A percentile compares a stretch with the other conserved stretches of the same genome.
These are phyloP conservation scores for Endotrypanum monterogeii DNA, from an alignment of 208 protist species.

Conservation along the genomic window DNA sequence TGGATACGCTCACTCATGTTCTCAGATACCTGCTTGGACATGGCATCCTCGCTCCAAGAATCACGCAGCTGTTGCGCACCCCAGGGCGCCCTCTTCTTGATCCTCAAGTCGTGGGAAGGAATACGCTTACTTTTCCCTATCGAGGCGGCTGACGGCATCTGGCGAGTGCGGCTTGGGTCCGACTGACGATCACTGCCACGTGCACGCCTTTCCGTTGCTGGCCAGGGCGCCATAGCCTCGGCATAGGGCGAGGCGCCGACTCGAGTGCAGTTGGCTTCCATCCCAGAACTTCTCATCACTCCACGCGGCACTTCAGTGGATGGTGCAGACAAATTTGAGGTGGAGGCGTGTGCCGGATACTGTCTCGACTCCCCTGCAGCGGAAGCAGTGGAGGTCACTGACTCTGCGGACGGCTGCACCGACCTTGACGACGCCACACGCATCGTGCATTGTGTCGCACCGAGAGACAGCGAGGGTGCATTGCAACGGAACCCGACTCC, in stretches of 20 bases:
- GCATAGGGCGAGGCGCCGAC: background rate
- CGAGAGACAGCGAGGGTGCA: background rate
- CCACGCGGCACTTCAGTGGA: background rate
- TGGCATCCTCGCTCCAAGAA: constrained; percentile 83
- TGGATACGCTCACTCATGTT: constrained; percentile 83
- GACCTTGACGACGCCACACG: background rate
- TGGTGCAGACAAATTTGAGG: background rate
- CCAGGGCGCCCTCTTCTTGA: constrained; percentile 69
- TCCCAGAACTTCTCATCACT: background rate
- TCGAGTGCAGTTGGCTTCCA: background rate
- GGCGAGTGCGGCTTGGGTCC: background rate
- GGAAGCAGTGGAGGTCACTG: background rate
- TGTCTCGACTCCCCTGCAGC: background rate
- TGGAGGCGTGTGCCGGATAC: background rate
- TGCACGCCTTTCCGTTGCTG: background rate
- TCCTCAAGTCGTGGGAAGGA: constrained; percentile 30
- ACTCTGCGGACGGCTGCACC: background rate
- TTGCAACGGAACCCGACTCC: background rate
- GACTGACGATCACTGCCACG: background rate
- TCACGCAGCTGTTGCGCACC: constrained; percentile 83
- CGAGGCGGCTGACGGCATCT: background rate
- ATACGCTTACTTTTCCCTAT: constrained; percentile 23
- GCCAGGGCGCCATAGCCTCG: background rate
- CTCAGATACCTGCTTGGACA: constrained; percentile 70
- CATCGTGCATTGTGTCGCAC: background rate